Percentiles rank a stretch among this genome's conserved stretches.
Conservation (phyloP, 371 early-diverging fungal genomes). For the Furculomyces boomerangus region DNA sequence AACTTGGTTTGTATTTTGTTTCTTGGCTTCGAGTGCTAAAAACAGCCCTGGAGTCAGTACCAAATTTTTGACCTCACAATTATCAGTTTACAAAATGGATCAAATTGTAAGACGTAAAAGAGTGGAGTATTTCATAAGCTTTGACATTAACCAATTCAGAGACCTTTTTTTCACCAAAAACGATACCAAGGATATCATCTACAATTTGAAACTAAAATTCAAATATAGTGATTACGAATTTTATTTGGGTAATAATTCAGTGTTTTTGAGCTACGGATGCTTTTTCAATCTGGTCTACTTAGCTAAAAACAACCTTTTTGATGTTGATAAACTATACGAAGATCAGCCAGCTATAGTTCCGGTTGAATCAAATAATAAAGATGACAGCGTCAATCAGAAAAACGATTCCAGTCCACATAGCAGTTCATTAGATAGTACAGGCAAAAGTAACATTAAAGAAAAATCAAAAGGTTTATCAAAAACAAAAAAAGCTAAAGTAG, state of each 20-base stretch:
- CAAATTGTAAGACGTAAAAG: conserved; percentile 29
- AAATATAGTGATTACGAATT: not conserved
- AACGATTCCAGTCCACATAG: no score
- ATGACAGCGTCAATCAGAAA: no score
- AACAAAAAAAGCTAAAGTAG: not conserved
- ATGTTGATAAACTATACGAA: not conserved
- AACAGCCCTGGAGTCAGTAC: conserved; percentile 31
- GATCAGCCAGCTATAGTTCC: not conserved
- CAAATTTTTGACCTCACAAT: conserved; percentile 34
- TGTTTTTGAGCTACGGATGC: not conserved
- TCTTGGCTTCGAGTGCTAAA: conserved; percentile 46
- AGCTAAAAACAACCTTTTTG: not conserved
- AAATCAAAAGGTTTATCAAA: not conserved
- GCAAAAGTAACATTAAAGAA: not conserved
- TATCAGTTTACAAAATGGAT: conserved; percentile 30
- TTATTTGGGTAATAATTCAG: not conserved
- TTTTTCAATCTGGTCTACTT: not conserved
- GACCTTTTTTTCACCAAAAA: conserved; percentile 3
- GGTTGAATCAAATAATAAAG: not conserved
- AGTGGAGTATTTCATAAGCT: conserved; percentile 35
- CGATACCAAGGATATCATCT: conserved; percentile 2
- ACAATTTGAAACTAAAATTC: conserved; percentile 1
- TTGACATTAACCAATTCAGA: conserved; percentile 45
- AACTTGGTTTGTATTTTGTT: conserved; percentile 68
- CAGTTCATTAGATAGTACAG: not conserved